phyloP scores from a whole-genome alignment of 441 rosid species.

The Erodium texanum region DNA sequence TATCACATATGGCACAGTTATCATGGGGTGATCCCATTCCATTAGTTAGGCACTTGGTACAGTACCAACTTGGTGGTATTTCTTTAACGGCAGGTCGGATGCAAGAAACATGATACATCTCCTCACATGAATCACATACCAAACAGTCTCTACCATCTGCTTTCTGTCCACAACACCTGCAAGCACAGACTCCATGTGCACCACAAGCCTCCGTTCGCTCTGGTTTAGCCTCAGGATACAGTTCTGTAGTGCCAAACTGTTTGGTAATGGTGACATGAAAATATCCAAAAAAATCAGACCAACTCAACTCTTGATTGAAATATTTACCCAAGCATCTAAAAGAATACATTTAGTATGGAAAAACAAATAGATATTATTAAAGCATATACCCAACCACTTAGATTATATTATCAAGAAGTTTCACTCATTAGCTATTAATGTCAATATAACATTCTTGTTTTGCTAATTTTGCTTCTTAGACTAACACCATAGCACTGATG shows the following conservation, averaged over 20 bases:
- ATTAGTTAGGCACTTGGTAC: slow-evolving; percentile 45
- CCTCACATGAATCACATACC: slow-evolving; percentile 86
- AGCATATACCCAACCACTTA: no score
- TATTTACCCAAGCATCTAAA: no score
- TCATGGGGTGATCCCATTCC: slow-evolving; percentile 70
- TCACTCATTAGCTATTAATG: no score
- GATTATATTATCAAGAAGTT: no score
- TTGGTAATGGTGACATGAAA: slow-evolving; percentile 19
- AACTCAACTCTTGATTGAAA: neutral
- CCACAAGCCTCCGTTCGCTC: slow-evolving; percentile 36
- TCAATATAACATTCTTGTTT: no score
- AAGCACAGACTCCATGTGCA: slow-evolving; percentile 33
- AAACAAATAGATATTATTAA: neutral
- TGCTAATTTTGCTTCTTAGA: no score
- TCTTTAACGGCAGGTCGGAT: slow-evolving; percentile 59
- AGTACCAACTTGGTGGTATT: slow-evolving; percentile 78
- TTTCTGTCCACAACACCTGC: slow-evolving; percentile 56
- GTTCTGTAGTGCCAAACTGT: slow-evolving; percentile 24
- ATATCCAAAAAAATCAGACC: neutral
- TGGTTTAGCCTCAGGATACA: slow-evolving; percentile 32
- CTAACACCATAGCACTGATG: no score
- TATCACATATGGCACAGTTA: slow-evolving; percentile 62
- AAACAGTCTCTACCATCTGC: slow-evolving; percentile 56
- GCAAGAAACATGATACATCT: slow-evolving; percentile 69
- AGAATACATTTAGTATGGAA: neutral